These are phyloP conservation scores for Bacidia gigantensis DNA, from an alignment of 495 filamentous ascomycete genomes.

Conservation along the genomic window DNA sequence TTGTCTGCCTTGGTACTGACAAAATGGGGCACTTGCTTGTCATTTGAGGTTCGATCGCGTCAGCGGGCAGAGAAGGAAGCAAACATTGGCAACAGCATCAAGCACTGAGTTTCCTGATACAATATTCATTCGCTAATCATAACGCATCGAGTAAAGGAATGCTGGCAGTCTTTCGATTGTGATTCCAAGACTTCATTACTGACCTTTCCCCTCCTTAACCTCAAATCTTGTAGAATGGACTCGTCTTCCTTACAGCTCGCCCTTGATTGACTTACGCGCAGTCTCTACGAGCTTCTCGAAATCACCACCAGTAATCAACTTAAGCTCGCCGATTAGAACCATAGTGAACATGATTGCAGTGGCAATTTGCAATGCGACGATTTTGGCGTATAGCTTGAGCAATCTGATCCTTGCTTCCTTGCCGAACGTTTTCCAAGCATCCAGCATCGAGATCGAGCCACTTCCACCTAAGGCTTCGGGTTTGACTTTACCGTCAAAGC, in stretches of 20 bases:
- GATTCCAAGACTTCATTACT: too few relatives aligned
- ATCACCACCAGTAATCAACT: slow-evolving; percentile 22
- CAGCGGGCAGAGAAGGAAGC: too few relatives aligned
- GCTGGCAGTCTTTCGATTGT: too few relatives aligned
- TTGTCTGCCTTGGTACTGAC: too few relatives aligned
- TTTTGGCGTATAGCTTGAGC: slow-evolving; percentile 54
- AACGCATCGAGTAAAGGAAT: neutral
- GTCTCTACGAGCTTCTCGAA: slow-evolving; percentile 8
- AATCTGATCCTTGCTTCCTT: slow-evolving; percentile 50
- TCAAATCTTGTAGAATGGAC: too few relatives aligned
- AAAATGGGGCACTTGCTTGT: too few relatives aligned
- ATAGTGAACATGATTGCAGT: slow-evolving; percentile 30
- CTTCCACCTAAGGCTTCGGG: slow-evolving; percentile 53
- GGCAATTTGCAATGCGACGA: slow-evolving; percentile 37
- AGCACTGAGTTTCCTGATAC: too few relatives aligned
- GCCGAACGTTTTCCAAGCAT: slow-evolving; percentile 60
- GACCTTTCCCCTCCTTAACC: too few relatives aligned
- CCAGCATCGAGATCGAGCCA: slow-evolving; percentile 50
- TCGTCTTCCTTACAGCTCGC: neutral
- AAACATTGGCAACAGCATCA: too few relatives aligned
- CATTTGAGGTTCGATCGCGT: too few relatives aligned
- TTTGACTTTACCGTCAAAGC: slow-evolving; percentile 44
- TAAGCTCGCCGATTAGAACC: slow-evolving; percentile 26
- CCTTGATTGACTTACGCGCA: slow-evolving; percentile 5
- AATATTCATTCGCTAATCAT: neutral